Evolutionary conservation across 169 alveolate species (phyloP).

Genomic region (Cryptosporidium andersoni): DNA sequence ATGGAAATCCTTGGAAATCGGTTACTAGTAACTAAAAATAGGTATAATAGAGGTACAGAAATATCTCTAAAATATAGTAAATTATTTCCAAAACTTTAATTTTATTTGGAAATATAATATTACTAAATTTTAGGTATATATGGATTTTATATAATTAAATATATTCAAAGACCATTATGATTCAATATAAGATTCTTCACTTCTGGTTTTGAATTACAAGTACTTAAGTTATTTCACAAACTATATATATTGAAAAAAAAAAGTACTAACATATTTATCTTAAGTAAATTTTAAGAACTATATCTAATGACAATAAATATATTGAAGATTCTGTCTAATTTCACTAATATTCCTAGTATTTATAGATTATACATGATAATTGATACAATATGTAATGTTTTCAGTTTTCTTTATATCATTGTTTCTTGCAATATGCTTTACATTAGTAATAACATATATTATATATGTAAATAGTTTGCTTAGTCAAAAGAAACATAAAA

Average conservation of each 20-base stretch:
- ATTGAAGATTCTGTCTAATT: background rate
- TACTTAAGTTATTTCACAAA: background rate
- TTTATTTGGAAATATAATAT: too few species aligned
- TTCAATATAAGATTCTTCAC: too few species aligned
- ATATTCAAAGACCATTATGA: too few species aligned
- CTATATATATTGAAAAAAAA: slow-evolving; percentile 49
- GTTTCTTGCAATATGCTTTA: slow-evolving; percentile 20
- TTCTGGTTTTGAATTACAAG: too few species aligned
- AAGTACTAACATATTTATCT: background rate
- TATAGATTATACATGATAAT: background rate
- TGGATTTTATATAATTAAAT: too few species aligned
- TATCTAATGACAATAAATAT: background rate
- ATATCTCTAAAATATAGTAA: too few species aligned
- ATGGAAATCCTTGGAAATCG: too few species aligned
- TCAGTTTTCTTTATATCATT: slow-evolving; percentile 40
- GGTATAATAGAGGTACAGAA: too few species aligned
- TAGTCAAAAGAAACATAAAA: slow-evolving; percentile 14
- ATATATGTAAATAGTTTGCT: slow-evolving; percentile 48
- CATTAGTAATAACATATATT: slow-evolving; percentile 20
- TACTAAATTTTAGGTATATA: too few species aligned
- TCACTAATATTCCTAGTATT: background rate
- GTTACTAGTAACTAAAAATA: too few species aligned
- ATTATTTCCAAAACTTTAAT: too few species aligned
- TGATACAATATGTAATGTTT: background rate
- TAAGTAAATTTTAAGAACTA: background rate